phyloP scores from a whole-genome alignment of 1,284 basidiomycete genomes.

The Leccinum holopus region DNA sequence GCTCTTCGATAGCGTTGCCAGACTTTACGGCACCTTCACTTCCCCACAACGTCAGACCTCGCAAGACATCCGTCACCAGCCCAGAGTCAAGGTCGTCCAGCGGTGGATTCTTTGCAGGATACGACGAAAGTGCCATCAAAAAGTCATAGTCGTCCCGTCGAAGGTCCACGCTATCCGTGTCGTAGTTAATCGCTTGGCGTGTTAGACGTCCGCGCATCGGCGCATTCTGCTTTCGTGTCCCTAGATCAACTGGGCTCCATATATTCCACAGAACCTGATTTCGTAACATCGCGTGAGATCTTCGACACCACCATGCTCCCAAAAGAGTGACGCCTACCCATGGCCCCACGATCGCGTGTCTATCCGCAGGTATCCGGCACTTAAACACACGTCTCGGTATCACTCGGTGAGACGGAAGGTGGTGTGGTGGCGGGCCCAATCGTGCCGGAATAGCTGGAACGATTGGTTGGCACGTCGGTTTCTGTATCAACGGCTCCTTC shows the following conservation, averaged over 20 bases:
- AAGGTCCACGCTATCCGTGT: slow-evolving; percentile 10
- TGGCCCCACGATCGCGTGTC: slow-evolving; percentile 50
- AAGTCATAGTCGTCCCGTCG: slow-evolving; percentile 47
- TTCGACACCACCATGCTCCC: not conserved
- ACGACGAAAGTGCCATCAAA: slow-evolving; percentile 40
- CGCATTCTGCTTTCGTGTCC: slow-evolving; percentile 36
- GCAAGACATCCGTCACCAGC: slow-evolving; percentile 41
- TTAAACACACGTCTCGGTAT: slow-evolving; percentile 42
- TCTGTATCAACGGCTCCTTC: slow-evolving; percentile 38
- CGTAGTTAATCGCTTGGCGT: slow-evolving; percentile 19
- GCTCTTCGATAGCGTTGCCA: slow-evolving; percentile 2
- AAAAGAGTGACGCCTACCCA: slow-evolving; percentile 44
- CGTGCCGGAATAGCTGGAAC: slow-evolving; percentile 32
- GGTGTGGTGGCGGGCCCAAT: slow-evolving; percentile 35
- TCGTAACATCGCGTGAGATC: slow-evolving; percentile 10
- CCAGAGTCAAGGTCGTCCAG: slow-evolving; percentile 44
- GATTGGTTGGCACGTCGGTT: slow-evolving; percentile 37
- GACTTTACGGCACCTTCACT: slow-evolving; percentile 5
- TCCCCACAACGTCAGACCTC: slow-evolving; percentile 46
- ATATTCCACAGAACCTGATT: slow-evolving; percentile 47
- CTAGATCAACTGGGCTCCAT: slow-evolving; percentile 41
- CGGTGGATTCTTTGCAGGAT: slow-evolving; percentile 34
- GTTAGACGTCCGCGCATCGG: slow-evolving; percentile 31
- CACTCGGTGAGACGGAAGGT: slow-evolving; percentile 51
- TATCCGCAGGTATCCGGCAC: slow-evolving; percentile 44